Base-by-base conservation (phyloP, 768 basidiomycete genomes). In the Russula abietina region DNA sequence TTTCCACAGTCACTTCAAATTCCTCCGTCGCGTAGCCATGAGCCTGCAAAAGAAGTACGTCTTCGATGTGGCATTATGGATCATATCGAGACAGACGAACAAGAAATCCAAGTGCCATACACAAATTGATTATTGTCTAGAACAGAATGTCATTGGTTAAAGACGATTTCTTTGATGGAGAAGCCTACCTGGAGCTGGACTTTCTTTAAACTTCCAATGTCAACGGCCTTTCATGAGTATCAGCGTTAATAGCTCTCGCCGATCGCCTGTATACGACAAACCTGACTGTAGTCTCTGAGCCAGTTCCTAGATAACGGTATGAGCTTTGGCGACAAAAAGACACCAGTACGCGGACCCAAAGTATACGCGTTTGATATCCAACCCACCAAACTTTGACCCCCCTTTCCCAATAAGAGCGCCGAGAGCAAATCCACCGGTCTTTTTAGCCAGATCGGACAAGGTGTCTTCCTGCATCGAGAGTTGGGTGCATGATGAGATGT, bases 61-160 rank as follows among this genome's bases (percentile, higher is more conserved):
- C 17, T 11, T n/a, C 5, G 26, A 52, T 17, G 19, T 57, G 16
- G 49, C 30, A 38, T 19, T 49, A 43, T 30, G 30, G n/a, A 32
- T 28, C 38, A 59, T 16, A 36, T 41, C 26, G 14, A 26, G 22
- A 41, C 26, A 3, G 36, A 70, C 77, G 62, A 64, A 88, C 91
- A 75, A 95, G 74, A 76, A 98, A 98, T 9, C 95, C 94, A 53
- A 96, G 87, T 19, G 82, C 90, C 87, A 94, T 93, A 75, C 85
- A 83, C 30, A 95, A 73, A 70, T 93, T 95, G 72, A 96, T 75
- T 70, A 96, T 93, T 0, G 89, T 92, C 84, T 92, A 72, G 4
- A 17, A 64, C 61, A 22, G 19, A 11, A 11, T 43, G 41, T 43
- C 39, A 38, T 52, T 51, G 55, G 57, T n/a, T 49, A 32, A 4